These are phyloP conservation scores for Ulota crispa DNA, from an alignment of 225 moss, liverwort and hornwort species.

Conservation along the genomic window DNA sequence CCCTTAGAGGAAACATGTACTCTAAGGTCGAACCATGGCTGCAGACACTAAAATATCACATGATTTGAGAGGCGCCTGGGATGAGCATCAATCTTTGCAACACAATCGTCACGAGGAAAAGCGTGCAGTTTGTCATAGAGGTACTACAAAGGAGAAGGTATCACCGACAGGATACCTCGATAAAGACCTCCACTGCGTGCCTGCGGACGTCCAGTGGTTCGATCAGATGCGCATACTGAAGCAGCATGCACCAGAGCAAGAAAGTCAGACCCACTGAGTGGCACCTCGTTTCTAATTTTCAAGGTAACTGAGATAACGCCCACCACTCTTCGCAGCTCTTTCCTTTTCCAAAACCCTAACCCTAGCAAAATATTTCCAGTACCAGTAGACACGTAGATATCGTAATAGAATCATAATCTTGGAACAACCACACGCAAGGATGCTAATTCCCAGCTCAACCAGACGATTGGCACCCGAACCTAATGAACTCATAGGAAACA, in stretches of 20 bases:
- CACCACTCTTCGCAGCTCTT: background rate
- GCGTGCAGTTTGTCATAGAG: background rate
- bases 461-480: background rate
- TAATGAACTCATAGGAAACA: background rate
- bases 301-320: background rate
- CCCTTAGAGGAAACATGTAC: background rate
- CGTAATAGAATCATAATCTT: background rate
- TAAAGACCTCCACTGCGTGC: conserved; percentile 61
- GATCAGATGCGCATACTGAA: conserved; percentile 62
- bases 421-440: background rate
- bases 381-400: background rate
- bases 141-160: background rate
- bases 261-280: conserved; percentile 10
- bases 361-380: background rate
- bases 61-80: background rate
- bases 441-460: background rate
- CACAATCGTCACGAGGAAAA: background rate
- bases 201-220: conserved; percentile 70
- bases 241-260: background rate
- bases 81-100: background rate
- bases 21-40: background rate
- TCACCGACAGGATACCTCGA: conserved; percentile 44
- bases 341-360: conserved; percentile 1
- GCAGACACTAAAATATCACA: background rate
- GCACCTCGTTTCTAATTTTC: background rate